Evolutionary conservation across 352 stramenopile species (phyloP).

Genomic region (Phytophthora nicotianae): DNA sequence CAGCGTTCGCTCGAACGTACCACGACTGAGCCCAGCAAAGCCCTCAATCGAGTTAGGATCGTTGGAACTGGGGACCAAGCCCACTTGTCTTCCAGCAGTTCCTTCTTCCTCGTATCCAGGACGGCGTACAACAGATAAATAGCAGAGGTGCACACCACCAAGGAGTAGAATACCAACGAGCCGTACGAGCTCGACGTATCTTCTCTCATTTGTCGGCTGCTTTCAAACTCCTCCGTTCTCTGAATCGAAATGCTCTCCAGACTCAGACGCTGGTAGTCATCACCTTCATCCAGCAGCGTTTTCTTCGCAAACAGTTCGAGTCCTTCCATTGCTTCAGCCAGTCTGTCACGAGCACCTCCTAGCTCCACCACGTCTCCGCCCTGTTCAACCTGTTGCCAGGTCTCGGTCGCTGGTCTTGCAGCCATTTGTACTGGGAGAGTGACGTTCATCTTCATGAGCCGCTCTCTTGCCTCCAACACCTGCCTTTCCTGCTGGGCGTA

Average conservation of each 20-base stretch:
- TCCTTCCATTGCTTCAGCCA: slow-evolving; percentile 6
- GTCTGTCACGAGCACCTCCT: not conserved
- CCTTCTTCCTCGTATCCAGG: slow-evolving; percentile 15
- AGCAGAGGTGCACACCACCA: slow-evolving; percentile 32
- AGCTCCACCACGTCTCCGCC: not conserved
- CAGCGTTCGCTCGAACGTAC: slow-evolving; percentile 24
- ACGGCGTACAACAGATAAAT: slow-evolving; percentile 40
- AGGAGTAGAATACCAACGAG: slow-evolving; percentile 44
- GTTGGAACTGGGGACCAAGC: slow-evolving; percentile 47
- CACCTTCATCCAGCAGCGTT: slow-evolving; percentile 8
- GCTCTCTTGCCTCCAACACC: slow-evolving; percentile 29
- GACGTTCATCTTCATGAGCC: slow-evolving; percentile 33
- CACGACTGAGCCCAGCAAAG: slow-evolving; percentile 42
- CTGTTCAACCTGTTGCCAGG: slow-evolving; percentile 11
- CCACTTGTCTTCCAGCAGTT: slow-evolving; percentile 20
- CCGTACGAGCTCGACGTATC: slow-evolving; percentile 5
- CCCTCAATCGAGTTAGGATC: slow-evolving; percentile 33
- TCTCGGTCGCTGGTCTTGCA: slow-evolving; percentile 10
- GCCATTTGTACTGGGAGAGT: slow-evolving; percentile 29
- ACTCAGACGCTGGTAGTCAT: slow-evolving; percentile 13
- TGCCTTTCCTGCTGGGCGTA: slow-evolving; percentile 32
- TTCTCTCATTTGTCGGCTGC: not conserved
- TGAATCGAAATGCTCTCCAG: slow-evolving; percentile 17
- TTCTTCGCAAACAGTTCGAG: slow-evolving; percentile 16
- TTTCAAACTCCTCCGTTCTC: not conserved